These are phyloP conservation scores for Gymnopus androsaceus DNA, from an alignment of 1,284 basidiomycete species.

Conservation along the genomic window DNA sequence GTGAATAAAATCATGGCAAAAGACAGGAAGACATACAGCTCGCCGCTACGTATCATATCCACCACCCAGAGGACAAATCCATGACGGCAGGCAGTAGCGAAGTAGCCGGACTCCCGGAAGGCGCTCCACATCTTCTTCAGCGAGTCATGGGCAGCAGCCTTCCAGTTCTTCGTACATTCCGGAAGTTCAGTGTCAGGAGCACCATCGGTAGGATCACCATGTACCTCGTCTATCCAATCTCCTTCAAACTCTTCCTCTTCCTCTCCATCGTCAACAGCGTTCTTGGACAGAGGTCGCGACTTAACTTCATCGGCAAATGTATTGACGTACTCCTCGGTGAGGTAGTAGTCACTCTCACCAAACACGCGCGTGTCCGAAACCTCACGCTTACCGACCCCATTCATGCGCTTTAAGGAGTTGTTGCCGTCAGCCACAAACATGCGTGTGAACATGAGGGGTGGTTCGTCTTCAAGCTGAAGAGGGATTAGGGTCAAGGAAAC, in stretches of 20 bases:
- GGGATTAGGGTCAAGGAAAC: neutral
- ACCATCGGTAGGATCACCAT: slow-evolving; percentile 2
- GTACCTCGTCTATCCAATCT: slow-evolving; percentile 2
- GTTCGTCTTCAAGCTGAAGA: slow-evolving; percentile 1
- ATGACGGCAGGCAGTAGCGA: slow-evolving; percentile 34
- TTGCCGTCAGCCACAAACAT: slow-evolving; percentile 6
- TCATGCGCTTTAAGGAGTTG: neutral
- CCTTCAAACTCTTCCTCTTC: slow-evolving; percentile 7
- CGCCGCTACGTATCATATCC: slow-evolving; percentile 39
- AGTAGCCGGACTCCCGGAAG: slow-evolving; percentile 36
- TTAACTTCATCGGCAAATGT: slow-evolving; percentile 20
- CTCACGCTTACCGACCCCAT: neutral
- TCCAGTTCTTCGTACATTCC: slow-evolving; percentile 26
- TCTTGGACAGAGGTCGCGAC: neutral
- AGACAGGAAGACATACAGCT: slow-evolving; percentile 35
- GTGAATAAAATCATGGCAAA: no score
- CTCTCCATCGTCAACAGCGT: neutral
- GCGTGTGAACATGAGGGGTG: neutral
- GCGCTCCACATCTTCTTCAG: slow-evolving; percentile 30
- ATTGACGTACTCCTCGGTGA: slow-evolving; percentile 2
- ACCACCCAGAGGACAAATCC: slow-evolving; percentile 31
- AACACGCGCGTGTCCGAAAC: slow-evolving; percentile 3
- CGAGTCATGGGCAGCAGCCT: slow-evolving; percentile 26
- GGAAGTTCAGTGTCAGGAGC: neutral
- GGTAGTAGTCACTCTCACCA: slow-evolving; percentile 1